A percentile compares a stretch with the other conserved stretches of the same genome.
Evolutionary conservation across 768 basidiomycete species (phyloP).

Genomic region (Nevesoporus exiguus): DNA sequence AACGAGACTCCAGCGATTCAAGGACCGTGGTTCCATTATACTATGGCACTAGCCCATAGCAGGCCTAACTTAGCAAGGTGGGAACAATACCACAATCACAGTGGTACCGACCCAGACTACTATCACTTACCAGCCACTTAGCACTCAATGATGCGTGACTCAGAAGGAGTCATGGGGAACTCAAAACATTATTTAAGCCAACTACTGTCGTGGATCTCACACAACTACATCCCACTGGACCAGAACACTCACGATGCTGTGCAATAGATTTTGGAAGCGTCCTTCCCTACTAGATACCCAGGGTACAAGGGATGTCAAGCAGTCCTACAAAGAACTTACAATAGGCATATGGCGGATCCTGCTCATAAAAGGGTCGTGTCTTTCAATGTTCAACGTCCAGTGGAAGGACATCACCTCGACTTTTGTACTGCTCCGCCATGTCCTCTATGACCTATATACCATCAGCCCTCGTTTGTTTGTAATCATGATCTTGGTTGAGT

Average conservation of each 20-base stretch:
- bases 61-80: too few relatives aligned
- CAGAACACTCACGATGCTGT: not conserved
- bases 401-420: conserved; percentile 2
- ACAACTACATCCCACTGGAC: not conserved
- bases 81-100: too few relatives aligned
- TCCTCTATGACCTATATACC: conserved; percentile 19
- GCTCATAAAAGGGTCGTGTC: conserved; percentile 9
- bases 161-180: too few relatives aligned
- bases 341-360: conserved; percentile 28
- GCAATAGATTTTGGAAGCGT: not conserved
- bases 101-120: too few relatives aligned
- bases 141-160: too few relatives aligned
- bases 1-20: too few relatives aligned
- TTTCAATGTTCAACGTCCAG: conserved; percentile 5
- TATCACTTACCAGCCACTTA: too few relatives aligned
- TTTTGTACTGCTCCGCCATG: conserved; percentile 13
- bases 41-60: too few relatives aligned
- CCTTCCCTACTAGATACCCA: not conserved
- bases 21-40: too few relatives aligned
- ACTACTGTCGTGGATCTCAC: not conserved
- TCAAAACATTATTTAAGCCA: not conserved
- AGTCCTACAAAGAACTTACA: conserved; percentile 9
- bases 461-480: conserved; percentile 21
- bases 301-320: not conserved
- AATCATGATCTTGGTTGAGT: conserved; percentile 2